A percentile compares a stretch with the other conserved stretches of the same genome.
These are phyloP conservation scores for Hymenoscyphus repandus DNA, from an alignment of 2,329 filamentous ascomycete genomes.

Conservation along the genomic window DNA sequence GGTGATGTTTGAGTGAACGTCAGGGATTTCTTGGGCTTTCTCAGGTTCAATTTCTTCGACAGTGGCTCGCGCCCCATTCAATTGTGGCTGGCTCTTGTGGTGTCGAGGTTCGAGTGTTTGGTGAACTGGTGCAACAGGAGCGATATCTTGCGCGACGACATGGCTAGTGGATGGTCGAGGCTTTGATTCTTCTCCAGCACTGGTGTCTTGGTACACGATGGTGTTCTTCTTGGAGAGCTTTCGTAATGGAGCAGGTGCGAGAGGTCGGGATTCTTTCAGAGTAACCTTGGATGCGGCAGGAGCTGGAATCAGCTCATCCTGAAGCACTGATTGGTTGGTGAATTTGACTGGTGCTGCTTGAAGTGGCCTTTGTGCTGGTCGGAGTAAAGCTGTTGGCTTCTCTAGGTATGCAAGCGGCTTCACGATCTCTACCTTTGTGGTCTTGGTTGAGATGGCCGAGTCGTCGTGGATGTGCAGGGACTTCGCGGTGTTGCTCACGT, in stretches of 20 bases:
- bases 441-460: constrained; percentile 43
- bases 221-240: constrained; percentile 46
- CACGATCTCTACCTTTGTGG: constrained; percentile 21
- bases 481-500: constrained; percentile 66
- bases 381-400: constrained; percentile 42
- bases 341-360: constrained; percentile 20
- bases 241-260: constrained; percentile 36
- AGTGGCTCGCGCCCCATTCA: constrained; percentile 21
- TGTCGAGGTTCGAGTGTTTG: constrained; percentile 27
- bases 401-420: constrained; percentile 29
- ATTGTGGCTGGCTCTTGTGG: constrained; percentile 27
- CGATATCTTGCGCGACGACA: constrained; percentile 26
- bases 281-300: constrained; percentile 28
- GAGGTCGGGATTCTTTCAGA: constrained; percentile 19
- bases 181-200: constrained; percentile 27
- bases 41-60: constrained; percentile 25
- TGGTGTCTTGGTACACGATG: constrained; percentile 48
- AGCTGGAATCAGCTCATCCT: constrained; percentile 10
- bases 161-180: constrained; percentile 16
- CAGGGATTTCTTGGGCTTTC: constrained; percentile 7
- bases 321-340: constrained; percentile 4
- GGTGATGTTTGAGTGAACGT: constrained; percentile 9
- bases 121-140: constrained; percentile 24
- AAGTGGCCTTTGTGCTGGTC: constrained; percentile 58
- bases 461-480: constrained; percentile 49